Evolutionary conservation across 768 basidiomycete species (phyloP), one percentile per base, ranked within the genome.

Genomic region (Royoungia palumana): DNA sequence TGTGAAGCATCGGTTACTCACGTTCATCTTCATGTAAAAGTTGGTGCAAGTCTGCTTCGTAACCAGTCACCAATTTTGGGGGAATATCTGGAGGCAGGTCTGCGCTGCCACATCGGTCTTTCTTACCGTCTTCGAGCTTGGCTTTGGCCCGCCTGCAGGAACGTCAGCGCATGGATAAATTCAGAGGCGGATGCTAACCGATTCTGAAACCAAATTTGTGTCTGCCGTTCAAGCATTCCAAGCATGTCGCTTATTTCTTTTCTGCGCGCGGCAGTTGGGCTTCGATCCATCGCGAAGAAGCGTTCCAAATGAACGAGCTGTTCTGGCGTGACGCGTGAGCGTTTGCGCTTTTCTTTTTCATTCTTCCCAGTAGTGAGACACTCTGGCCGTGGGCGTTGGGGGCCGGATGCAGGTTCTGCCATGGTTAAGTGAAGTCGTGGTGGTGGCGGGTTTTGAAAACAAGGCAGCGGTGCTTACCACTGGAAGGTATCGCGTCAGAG

Each of bases 131-230:
- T 48, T 78, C 80, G 11, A 85, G 68, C 60, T 89, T 91, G 3
- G 87, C 87, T 64, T 92, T 92, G 34, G 89, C 89, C 3, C 89
- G 85, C 50, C 89, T 90, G 53, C 30, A 5, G 39, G 44, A 28
- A 20, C n/a, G 25, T 49, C 25, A 46, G 39, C 12, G 13, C 16
- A 44, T 34, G 20, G 34, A 19, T 20, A 20, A 7, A 8, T 2
- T 36, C 12, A 44, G 11, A 42, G 35, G 9, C 27, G 27, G 6
- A 28, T 5, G 54, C 56, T 7, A 22, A 57, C 89, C 89, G 75
- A 62, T 92, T 91, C 64, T 92, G 89, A 59, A 90, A 92, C 89
- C 89, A 91, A 40, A 92, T 86, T 67, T 91, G 89, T 0, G 87
- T 89, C 72, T 91, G 89, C 32, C 88, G 82, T 68, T 91, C 89